Evolutionary conservation across 352 stramenopile genomes (phyloP).

Genomic region (Thraustochytrium striatum): DNA sequence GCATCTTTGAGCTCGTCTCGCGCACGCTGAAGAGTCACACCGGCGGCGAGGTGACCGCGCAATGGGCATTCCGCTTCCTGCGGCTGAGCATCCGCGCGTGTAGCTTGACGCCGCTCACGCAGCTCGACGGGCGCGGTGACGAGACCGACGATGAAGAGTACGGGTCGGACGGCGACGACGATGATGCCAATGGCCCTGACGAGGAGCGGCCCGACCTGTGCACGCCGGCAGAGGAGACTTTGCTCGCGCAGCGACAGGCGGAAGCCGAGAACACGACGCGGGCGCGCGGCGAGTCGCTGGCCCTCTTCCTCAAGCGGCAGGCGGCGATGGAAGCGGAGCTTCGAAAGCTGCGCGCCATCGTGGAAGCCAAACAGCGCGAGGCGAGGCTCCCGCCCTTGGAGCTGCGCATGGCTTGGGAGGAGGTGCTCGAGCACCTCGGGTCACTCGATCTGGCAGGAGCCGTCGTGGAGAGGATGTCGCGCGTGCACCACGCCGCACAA

Average conservation of each 20-base stretch:
- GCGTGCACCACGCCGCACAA: neutral
- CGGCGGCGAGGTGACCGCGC: neutral
- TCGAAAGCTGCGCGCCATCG: neutral
- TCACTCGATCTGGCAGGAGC: neutral
- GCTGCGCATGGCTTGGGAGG: neutral
- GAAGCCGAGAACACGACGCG: neutral
- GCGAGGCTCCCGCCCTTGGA: slow-evolving; percentile 9
- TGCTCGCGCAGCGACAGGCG: neutral
- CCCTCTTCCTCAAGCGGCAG: slow-evolving; percentile 11
- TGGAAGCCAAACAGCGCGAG: neutral
- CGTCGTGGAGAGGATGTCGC: neutral
- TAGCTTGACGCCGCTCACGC: neutral
- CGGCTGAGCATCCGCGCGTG: neutral
- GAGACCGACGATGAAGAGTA: neutral
- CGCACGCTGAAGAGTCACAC: neutral
- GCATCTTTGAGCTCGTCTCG: neutral
- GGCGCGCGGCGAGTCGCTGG: neutral
- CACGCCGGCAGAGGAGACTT: no score
- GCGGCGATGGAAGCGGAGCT: neutral
- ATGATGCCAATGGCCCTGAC: neutral
- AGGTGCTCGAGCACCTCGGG: neutral
- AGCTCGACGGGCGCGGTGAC: neutral
- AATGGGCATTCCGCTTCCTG: slow-evolving; percentile 16
- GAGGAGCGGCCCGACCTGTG: neutral
- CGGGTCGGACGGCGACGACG: neutral